phyloP scores from a whole-genome alignment of 1,284 basidiomycete genomes.

The Apiotrichum veenhuisii region DNA sequence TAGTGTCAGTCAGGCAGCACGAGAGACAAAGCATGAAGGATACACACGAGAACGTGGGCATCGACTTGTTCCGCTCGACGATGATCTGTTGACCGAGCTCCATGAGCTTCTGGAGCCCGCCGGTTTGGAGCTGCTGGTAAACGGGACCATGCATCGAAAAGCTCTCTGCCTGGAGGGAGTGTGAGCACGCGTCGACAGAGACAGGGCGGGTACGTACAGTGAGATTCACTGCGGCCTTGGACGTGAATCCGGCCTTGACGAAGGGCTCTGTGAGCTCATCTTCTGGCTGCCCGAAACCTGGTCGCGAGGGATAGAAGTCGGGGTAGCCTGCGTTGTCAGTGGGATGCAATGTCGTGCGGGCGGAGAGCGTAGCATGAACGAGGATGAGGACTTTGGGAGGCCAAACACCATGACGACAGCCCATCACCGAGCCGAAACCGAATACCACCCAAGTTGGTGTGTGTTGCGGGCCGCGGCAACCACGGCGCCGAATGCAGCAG shows the following conservation, averaged over 20 bases:
- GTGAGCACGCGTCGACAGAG: background rate
- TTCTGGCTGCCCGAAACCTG: constrained; percentile 78
- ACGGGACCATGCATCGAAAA: constrained; percentile 58
- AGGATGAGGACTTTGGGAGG: no score
- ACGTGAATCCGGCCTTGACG: constrained; percentile 72
- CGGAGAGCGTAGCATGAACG: background rate
- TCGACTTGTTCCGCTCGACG: constrained; percentile 52
- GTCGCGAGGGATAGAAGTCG: constrained; percentile 78
- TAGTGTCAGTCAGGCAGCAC: background rate
- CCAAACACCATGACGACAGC: no score
- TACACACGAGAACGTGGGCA: constrained; percentile 33
- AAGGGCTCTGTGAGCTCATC: constrained; percentile 72
- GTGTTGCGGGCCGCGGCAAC: no score
- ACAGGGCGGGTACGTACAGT: constrained; percentile 1
- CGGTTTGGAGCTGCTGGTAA: constrained; percentile 51
- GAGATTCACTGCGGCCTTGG: constrained; percentile 56
- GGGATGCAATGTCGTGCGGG: background rate
- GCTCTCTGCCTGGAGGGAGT: constrained; percentile 52
- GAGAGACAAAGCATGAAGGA: background rate
- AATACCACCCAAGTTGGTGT: no score
- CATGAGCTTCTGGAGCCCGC: constrained; percentile 66
- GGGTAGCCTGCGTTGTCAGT: constrained; percentile 62
- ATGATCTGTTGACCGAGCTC: constrained; percentile 77
- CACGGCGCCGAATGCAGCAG: no score
- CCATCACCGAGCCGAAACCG: no score